Conservation (phyloP, 768 basidiomycete species). For the Rhodotorula toruloides region DNA sequence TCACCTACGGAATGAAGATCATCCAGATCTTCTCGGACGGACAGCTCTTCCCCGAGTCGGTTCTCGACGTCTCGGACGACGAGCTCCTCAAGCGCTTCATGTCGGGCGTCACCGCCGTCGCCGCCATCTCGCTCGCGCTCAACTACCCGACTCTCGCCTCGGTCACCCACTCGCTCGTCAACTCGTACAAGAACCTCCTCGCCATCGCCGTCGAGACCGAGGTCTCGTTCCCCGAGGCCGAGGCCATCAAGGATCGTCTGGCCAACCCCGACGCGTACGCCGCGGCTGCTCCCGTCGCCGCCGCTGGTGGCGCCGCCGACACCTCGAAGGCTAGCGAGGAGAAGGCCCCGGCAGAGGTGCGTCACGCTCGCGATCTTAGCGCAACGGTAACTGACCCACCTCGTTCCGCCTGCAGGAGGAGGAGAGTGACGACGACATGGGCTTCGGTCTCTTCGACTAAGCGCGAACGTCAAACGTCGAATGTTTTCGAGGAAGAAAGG, state of each 20-base stretch:
- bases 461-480: too few species aligned
- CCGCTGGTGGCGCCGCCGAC: constrained; percentile 57
- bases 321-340: constrained; percentile 61
- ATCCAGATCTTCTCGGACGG: constrained; percentile 84
- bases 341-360: constrained; percentile 52
- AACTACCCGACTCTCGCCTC: constrained; percentile 95
- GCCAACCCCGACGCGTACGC: constrained; percentile 99
- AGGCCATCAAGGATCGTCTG: constrained; percentile 95
- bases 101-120: constrained; percentile 89
- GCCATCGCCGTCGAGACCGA: constrained; percentile 62
- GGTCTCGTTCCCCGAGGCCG: constrained; percentile 86
- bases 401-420: constrained; percentile 49
- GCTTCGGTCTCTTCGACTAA: constrained; percentile 1
- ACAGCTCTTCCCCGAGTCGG: constrained; percentile 79
- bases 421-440: constrained; percentile 76
- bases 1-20: constrained; percentile 97
- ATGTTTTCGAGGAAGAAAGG: too few species aligned
- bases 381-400: background rate
- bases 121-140: constrained; percentile 89
- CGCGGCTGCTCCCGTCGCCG: constrained; percentile 60
- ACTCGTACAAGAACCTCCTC: constrained; percentile 97
- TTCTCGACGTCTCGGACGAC: constrained; percentile 87
- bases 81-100: constrained; percentile 88
- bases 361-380: constrained; percentile 36
- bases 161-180: constrained; percentile 89